Conservation (phyloP, 2,329 filamentous ascomycete species). For the Calonectria hawksworthii region DNA sequence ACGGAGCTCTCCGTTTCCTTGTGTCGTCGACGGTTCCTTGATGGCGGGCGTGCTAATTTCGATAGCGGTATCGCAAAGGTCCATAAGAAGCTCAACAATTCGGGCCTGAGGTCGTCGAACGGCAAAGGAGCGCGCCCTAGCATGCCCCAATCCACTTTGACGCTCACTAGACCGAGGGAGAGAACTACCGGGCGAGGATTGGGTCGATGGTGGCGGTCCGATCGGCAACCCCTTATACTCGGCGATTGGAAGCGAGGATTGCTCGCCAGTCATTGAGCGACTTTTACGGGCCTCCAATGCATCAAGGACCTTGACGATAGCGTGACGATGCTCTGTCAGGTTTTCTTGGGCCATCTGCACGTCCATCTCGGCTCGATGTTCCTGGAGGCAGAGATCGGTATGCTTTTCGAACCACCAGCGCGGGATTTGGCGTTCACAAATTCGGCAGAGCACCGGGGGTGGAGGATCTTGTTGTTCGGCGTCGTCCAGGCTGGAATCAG, state of each 20-base stretch:
- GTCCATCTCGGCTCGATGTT: conserved; percentile 97
- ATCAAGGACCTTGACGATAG: conserved; percentile 95
- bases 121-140: conserved; percentile 88
- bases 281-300: conserved; percentile 85
- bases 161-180: conserved; percentile 81
- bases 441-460: conserved; percentile 92
- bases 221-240: conserved; percentile 93
- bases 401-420: conserved; percentile 99
- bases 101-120: conserved; percentile 89
- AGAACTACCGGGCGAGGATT: conserved; percentile 79
- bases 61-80: conserved; percentile 94
- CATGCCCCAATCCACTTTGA: conserved; percentile 83
- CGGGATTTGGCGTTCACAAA: conserved; percentile 96
- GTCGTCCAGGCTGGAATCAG: conserved; percentile 84
- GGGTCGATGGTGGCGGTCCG: conserved; percentile 79
- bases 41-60: conserved; percentile 96
- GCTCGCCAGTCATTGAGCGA: conserved; percentile 71
- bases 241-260: conserved; percentile 67
- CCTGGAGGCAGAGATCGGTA: conserved; percentile 94
- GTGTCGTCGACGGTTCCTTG: conserved; percentile 81
- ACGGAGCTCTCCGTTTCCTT: conserved; percentile 80
- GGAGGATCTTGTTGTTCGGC: conserved; percentile 84
- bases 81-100: conserved; percentile 94
- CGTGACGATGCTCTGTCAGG: conserved; percentile 90
- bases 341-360: conserved; percentile 96